phyloP scores from a whole-genome alignment of 2,329 filamentous ascomycete species.

The Colletotrichum sp. region DNA sequence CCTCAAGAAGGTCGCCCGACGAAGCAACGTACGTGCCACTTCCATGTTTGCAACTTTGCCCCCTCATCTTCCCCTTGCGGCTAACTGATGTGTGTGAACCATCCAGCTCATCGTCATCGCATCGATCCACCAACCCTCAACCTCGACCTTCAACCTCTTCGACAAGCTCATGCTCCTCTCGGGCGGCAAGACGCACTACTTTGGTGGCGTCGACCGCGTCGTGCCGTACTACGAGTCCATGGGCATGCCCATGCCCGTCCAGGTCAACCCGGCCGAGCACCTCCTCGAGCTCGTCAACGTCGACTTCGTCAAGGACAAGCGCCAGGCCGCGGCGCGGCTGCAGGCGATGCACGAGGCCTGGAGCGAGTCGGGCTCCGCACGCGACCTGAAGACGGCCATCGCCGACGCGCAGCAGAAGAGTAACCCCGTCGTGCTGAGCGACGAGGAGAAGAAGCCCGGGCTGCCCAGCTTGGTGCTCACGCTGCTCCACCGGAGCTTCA shows the following conservation, averaged over 20 bases:
- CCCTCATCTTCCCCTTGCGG: background rate
- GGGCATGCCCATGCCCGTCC: slow-evolving; percentile 67
- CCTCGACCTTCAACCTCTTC: slow-evolving; percentile 79
- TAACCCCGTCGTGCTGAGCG: slow-evolving; percentile 28
- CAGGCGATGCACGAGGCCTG: slow-evolving; percentile 60
- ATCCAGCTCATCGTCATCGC: slow-evolving; percentile 75
- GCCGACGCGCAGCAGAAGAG: slow-evolving; percentile 22
- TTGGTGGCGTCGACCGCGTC: slow-evolving; percentile 65
- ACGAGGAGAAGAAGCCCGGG: slow-evolving; percentile 45
- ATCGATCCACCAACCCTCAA: slow-evolving; percentile 86
- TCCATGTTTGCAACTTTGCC: background rate
- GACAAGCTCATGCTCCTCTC: slow-evolving; percentile 81
- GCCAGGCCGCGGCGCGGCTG: slow-evolving; percentile 52
- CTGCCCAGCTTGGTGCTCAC: slow-evolving; percentile 60
- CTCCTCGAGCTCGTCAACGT: slow-evolving; percentile 80
- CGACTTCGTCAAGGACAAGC: slow-evolving; percentile 67
- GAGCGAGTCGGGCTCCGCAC: slow-evolving; percentile 46
- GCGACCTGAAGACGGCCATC: slow-evolving; percentile 6
- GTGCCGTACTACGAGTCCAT: slow-evolving; percentile 67
- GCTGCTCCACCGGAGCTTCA: slow-evolving; percentile 77
- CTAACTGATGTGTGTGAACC: background rate
- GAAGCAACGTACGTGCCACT: slow-evolving; percentile 61
- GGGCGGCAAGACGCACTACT: slow-evolving; percentile 73
- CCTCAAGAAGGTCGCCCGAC: slow-evolving; percentile 68
- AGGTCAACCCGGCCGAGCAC: slow-evolving; percentile 82